Conservation (phyloP, 208 protist genomes). For the Naegleria gruberi region DNA sequence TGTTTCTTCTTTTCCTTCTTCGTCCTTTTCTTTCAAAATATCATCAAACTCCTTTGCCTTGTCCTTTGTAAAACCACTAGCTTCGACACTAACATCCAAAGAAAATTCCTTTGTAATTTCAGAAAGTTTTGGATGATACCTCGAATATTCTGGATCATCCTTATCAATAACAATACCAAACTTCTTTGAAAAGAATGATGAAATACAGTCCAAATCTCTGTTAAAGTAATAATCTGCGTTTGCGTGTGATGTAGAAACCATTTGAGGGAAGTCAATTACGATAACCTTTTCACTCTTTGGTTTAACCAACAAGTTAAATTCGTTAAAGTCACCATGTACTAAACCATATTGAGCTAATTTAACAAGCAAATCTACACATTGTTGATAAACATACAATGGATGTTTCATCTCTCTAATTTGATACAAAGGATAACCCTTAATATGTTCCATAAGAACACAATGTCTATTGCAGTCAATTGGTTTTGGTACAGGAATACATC, state of each 20-base stretch:
- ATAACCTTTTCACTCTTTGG: constrained; percentile 72
- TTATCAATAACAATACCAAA: constrained; percentile 64
- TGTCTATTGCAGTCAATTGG: constrained; percentile 96
- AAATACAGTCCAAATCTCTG: constrained; percentile 92
- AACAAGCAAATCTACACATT: constrained; percentile 81
- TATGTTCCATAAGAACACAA: constrained; percentile 89
- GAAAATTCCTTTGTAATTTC: background rate
- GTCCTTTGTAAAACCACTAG: constrained; percentile 21
- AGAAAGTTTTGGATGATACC: constrained; percentile 42
- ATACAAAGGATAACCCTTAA: constrained; percentile 82
- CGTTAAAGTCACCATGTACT: constrained; percentile 99
- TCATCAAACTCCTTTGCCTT: constrained; percentile 8
- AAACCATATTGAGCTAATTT: constrained; percentile 83
- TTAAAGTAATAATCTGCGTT: constrained; percentile 92
- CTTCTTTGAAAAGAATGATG: constrained; percentile 81
- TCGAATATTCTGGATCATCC: constrained; percentile 42
- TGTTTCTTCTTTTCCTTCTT: constrained; percentile 19
- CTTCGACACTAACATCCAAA: constrained; percentile 1
- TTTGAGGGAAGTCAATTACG: constrained; percentile 99
- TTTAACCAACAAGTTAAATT: constrained; percentile 96
- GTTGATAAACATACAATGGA: constrained; percentile 69
- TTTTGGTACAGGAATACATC: constrained; percentile 84
- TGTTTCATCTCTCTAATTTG: constrained; percentile 75
- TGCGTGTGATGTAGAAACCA: constrained; percentile 89
- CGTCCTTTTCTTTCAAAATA: background rate